A percentile compares a stretch with the other conserved stretches of the same genome.
These are phyloP conservation scores for Phytophthora kernoviae DNA, from an alignment of 352 stramenopile genomes.

Conservation along the genomic window DNA sequence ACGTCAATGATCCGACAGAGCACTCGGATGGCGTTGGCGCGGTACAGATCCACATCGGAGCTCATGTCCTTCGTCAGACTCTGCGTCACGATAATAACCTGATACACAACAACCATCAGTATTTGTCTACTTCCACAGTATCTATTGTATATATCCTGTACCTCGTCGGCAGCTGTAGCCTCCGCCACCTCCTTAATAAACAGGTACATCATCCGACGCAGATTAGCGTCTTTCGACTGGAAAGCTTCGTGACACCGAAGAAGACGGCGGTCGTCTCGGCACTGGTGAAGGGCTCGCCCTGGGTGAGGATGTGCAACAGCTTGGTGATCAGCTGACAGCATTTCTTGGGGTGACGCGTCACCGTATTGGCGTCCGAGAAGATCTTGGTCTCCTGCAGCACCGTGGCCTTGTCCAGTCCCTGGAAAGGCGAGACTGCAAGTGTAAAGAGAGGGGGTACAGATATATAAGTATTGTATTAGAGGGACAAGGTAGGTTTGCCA, in stretches of 20 bases:
- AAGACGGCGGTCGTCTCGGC: conserved; percentile 98
- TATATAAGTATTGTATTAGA: background rate
- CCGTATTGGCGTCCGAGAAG: conserved; percentile 98
- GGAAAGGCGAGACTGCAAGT: conserved; percentile 89
- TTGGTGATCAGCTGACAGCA: conserved; percentile 99
- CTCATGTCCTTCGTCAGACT: conserved; percentile 99
- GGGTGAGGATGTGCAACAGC: conserved; percentile 97
- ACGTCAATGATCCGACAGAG: conserved; percentile 95
- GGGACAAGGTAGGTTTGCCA: background rate
- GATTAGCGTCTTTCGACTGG: conserved; percentile 97
- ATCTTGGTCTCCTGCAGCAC: conserved; percentile 98
- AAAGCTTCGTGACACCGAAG: conserved; percentile 99
- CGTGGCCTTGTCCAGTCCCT: conserved; percentile 94
- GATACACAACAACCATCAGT: conserved; percentile 46
- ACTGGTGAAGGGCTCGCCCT: conserved; percentile 96
- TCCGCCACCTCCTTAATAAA: conserved; percentile 99
- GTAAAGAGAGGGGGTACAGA: conserved; percentile 4
- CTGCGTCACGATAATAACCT: conserved; percentile 99
- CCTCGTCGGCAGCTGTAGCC: conserved; percentile 87
- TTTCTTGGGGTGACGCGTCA: conserved; percentile 97
- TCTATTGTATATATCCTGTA: conserved; percentile 13
- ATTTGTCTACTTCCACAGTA: background rate
- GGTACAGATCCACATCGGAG: conserved; percentile 97
- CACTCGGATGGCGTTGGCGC: conserved; percentile 98
- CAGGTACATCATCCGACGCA: conserved; percentile 99